Base-by-base conservation (phyloP, 176 grass and related monocot species). In the Puya raimondii region DNA sequence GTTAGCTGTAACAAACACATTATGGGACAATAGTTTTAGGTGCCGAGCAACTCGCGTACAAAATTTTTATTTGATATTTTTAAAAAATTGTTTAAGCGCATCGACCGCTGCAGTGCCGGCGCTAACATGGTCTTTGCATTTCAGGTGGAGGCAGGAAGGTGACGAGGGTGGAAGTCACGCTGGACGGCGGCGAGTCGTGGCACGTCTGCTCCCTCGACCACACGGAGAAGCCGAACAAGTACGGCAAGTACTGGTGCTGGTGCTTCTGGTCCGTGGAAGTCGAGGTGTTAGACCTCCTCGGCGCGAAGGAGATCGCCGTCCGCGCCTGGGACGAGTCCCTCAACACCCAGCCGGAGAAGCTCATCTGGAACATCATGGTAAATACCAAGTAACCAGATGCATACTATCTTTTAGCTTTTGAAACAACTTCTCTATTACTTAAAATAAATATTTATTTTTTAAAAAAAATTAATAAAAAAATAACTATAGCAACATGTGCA, bases 201-300 rank as follows among this genome's bases (percentile, higher is more conserved):
- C 79, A 26, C 4, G 82, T 97, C 23, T 83, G 86, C 61, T 22
- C 49, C 1, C 71, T 97, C 0, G 72, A 92, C 20, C 84, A 83
- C 70, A 79, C 79, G 2, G 93, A 92, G 76, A 81, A 76, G 66
- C 89, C 93, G 1, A 88, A 42, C 63, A 90, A 85, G 71, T 97
- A 85, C 51, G 93, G 93, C 48, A 87, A 80, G 65, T 87, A 88
- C 70, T 97, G 93, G 93, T 97, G 93, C 80, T 97, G 93, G 93
- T 89, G 89, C 82, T 97, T 97, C 82, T 97, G 89, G 94, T 89
- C 86, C 12, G 29, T 90, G 2, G 86, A 92, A 5, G 63, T 97
- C 0, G 89, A 97, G 71, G 78, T 90, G 0, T 48, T 83, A 14
- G 86, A 85, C 56, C 74, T 97, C 4, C 84, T 97, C n/a, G 82